These are phyloP conservation scores for Candida bentonensis DNA, from an alignment of 805 yeast species.

Conservation along the genomic window DNA sequence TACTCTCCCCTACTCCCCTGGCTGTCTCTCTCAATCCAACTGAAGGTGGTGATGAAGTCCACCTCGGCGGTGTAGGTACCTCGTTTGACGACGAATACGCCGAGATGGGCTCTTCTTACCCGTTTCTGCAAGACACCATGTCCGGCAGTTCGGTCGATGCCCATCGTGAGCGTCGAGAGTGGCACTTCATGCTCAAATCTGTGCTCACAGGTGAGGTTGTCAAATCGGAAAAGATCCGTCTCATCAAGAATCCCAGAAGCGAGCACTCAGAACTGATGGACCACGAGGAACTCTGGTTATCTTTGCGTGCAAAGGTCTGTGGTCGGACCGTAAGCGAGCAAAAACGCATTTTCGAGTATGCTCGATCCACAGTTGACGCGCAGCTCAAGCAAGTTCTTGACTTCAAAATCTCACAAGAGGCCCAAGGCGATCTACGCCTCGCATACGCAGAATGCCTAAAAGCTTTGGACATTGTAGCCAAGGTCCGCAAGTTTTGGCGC, in stretches of 20 bases:
- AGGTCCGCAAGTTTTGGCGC: conserved; percentile 66
- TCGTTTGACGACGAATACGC: conserved; percentile 20
- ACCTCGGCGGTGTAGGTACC: conserved; percentile 20
- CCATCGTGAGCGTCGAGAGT: conserved; percentile 62
- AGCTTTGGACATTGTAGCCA: conserved; percentile 47
- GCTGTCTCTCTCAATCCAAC: conserved; percentile 4
- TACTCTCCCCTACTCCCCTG: conserved; percentile 13
- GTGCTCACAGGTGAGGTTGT: conserved; percentile 94
- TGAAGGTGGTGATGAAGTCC: conserved; percentile 15
- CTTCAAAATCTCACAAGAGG: conserved; percentile 37
- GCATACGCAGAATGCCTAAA: conserved; percentile 39
- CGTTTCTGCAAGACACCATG: conserved; percentile 9
- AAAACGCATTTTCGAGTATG: conserved; percentile 46
- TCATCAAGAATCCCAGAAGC: conserved; percentile 41
- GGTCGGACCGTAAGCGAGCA: conserved; percentile 77
- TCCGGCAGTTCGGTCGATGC: conserved; percentile 9
- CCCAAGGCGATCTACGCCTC: conserved; percentile 12
- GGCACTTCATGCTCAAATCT: conserved; percentile 88
- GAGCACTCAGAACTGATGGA: conserved; percentile 33
- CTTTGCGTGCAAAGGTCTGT: conserved; percentile 65
- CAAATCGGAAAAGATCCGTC: conserved; percentile 56
- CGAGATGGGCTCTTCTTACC: conserved; percentile 11
- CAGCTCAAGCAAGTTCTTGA: conserved; percentile 53
- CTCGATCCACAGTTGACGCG: conserved; percentile 60
- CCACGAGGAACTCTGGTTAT: conserved; percentile 71